Evolutionary conservation across 305 asterid genomes (phyloP), one percentile per base, ranked within the genome.

Genomic region (Plantago lanceolata): DNA sequence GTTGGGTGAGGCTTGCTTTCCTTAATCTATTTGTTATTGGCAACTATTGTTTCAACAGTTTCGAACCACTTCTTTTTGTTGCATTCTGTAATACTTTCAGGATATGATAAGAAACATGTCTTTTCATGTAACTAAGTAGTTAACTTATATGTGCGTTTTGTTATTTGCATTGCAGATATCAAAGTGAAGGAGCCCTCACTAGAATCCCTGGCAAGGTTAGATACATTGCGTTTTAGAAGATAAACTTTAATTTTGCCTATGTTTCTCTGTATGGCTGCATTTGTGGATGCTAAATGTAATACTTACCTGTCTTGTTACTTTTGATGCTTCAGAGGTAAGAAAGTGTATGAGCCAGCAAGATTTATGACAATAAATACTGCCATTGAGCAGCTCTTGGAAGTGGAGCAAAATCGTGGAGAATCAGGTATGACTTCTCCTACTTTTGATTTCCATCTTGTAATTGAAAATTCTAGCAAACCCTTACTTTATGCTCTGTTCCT

Each of bases 151-250:
- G 7, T 19, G 29, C 16, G 40, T 4, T 44, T 26, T 70, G 67
- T 35, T 74, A 37, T 37, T 37, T 14, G 65, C 33, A 68, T 63
- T 75, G 81, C 81, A 89, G 97, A 92, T 84, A 85, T 89, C 67
- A 76, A 80, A 63, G 97, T 90, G 73, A 93, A 85, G 73, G 99
- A 90, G 66, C 99, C 96, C 47, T 66, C 90, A 33, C 71, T 90
- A 16, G 96, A 93, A 83, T 84, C 97, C 58, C 73, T 90, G 73
- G 83, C 92, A 88, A 93, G 97, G 99, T 91, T 73, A 66, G 84
- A 67, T 15, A 48, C 31, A 45, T 66, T 28, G 56, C 14, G 48
- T 47, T 11, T 24, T 29, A 28, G 45, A 44, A 19, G 57, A 33
- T 50, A 28, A 29, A 18, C 1, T 67, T 71, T n/a, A 40, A 37